These are phyloP conservation scores for Entophlyctis helioformis DNA, from an alignment of 192 early-diverging fungal genomes.

Conservation along the genomic window DNA sequence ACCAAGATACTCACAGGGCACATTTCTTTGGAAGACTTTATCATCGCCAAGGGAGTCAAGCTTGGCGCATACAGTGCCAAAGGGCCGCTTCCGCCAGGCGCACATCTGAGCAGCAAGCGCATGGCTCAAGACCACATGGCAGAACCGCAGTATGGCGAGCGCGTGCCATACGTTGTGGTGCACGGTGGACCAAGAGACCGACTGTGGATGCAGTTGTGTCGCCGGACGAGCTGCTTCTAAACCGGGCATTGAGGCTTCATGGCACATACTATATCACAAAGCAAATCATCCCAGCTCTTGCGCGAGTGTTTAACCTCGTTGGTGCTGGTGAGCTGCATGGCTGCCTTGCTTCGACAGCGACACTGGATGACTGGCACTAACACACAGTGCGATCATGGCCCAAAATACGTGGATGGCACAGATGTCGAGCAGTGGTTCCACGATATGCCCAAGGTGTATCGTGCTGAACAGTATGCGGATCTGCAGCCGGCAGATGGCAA, in stretches of 20 bases:
- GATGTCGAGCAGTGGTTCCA: constrained; percentile 62
- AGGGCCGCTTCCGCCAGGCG: constrained; percentile 58
- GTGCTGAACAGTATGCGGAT: constrained; percentile 23
- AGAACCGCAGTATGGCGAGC: constrained; percentile 77
- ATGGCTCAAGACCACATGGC: constrained; percentile 60
- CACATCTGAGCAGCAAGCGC: constrained; percentile 47
- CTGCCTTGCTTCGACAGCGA: constrained; percentile 2
- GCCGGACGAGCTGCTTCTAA: constrained; percentile 45
- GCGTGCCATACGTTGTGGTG: constrained; percentile 82
- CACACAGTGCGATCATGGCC: constrained; percentile 22
- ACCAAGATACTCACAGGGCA: constrained; percentile 55
- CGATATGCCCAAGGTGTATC: constrained; percentile 54
- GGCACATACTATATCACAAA: constrained; percentile 75
- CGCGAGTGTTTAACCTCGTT: constrained; percentile 65
- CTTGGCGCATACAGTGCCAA: constrained; percentile 46
- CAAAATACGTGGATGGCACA: constrained; percentile 20
- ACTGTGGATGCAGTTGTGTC: constrained; percentile 61
- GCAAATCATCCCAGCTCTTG: constrained; percentile 71
- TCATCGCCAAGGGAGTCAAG: constrained; percentile 81
- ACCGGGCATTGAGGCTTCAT: constrained; percentile 53
- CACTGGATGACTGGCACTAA: constrained; percentile 21
- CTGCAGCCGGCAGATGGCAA: constrained; percentile 10
- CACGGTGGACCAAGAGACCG: constrained; percentile 46
- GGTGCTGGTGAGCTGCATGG: constrained; percentile 47
- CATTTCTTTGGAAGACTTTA: constrained; percentile 66